Evolutionary conservation across 2,329 filamentous ascomycete genomes (phyloP), one percentile per base, ranked within the genome.

Genomic region (Plenodomus biglobosus): DNA sequence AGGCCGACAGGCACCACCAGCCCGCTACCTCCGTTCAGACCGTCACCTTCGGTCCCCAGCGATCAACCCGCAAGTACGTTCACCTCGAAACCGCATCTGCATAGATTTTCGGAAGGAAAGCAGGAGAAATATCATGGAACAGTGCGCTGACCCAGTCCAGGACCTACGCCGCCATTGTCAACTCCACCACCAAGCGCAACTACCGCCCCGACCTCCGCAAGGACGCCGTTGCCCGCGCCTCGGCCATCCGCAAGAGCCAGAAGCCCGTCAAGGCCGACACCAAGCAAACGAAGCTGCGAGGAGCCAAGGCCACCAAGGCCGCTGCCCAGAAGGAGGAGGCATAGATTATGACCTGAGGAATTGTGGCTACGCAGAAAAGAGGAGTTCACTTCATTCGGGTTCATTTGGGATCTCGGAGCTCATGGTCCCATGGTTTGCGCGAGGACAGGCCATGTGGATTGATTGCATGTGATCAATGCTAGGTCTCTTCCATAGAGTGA

Each of bases 111-210:
- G 10, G 44, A 27, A 20, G 19, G 44, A 32, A 43, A 35, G n/a
- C 20, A 5, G 4, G 34, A 39, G 18, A 40, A 17, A 13, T 7
- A 38, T n/a, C 15, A 10, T 8, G 21, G 35, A 8, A 36, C 19
- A 22, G 20, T 2, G n/a, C 37, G 18, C 53, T 54, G 40, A 55
- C 35, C 37, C n/a, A 35, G 8, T 13, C 30, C 38, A 66, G 90
- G 84, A 87, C 88, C 79, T 97, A 92, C 86, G 89, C 88, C 80
- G 82, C 83, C 68, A 85, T 97, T 74, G 91, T 91, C 78, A 87
- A 84, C 80, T 80, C 81, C 74, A 85, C 86, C 67, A 87, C 90
- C 75, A 91, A 90, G 85, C 82, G 83, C 73, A 84, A 86, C 72
- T 99, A 97, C 87, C 89, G 77, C 55, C 59, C 72, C 38, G 77